Conservation (phyloP, 2,329 filamentous ascomycete species). For the Diplocarpon rosae region DNA sequence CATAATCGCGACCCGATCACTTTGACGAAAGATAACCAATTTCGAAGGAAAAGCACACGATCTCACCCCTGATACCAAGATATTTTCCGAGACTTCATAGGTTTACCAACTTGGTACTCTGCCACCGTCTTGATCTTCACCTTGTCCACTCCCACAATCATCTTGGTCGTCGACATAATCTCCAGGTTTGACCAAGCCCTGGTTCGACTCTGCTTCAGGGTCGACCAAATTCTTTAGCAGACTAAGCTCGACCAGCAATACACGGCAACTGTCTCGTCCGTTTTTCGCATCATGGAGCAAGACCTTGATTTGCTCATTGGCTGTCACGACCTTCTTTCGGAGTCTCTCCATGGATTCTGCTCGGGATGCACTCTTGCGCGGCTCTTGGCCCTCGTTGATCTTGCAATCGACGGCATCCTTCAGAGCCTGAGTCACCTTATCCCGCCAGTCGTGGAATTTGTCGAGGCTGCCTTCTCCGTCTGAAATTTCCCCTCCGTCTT, state of each 20-base stretch:
- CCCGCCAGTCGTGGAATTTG: slow-evolving; percentile 4
- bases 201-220: slow-evolving; percentile 11
- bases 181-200: slow-evolving; percentile 5
- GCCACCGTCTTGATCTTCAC: slow-evolving; percentile 2
- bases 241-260: slow-evolving; percentile 14
- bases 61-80: not conserved
- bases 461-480: not conserved
- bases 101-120: not conserved
- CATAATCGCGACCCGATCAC: too few relatives aligned
- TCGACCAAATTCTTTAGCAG: slow-evolving; percentile 14
- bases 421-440: slow-evolving; percentile 4
- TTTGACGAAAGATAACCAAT: too few relatives aligned
- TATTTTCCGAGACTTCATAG: not conserved
- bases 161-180: not conserved
- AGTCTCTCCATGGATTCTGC: slow-evolving; percentile 9
- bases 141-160: slow-evolving; percentile 1
- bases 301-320: slow-evolving; percentile 4
- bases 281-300: not conserved
- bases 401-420: slow-evolving; percentile 2
- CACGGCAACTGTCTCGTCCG: slow-evolving; percentile 7
- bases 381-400: slow-evolving; percentile 1
- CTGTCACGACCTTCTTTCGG: slow-evolving; percentile 7
- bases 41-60: too few relatives aligned
- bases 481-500: slow-evolving; percentile 2
- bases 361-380: not conserved